Base-by-base conservation (phyloP, 1,284 basidiomycete species). In the Hymenochaete sp. region DNA sequence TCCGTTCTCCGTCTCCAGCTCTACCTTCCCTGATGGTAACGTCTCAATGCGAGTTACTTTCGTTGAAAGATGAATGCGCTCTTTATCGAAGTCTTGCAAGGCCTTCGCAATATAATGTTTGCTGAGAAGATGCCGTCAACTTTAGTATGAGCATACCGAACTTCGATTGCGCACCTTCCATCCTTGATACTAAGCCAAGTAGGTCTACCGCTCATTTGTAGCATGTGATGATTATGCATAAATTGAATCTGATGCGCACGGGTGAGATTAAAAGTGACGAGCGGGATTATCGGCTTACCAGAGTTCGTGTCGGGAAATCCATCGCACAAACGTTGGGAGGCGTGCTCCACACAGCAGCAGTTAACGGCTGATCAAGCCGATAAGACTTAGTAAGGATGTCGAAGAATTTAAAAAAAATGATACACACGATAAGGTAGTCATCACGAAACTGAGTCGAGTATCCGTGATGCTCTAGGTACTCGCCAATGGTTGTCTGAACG, bases 291-390 rank as follows among this genome's bases (percentile, higher is more conserved):
- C 26, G 26, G 52, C 62, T 7, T 49, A 86, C 77, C 55, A 89
- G 62, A 0, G 85, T 88, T 18, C 68, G 67, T 0, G 78, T 83
- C 3, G 85, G 86, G 57, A 90, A 87, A 49, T 83, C 78, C 35
- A 79, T 60, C 5, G 77, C 69, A 47, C 82, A 85, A 52, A 76
- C 75, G 54, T 82, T 77, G 3, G 85, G 80, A 0, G 84, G 80
- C 0, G 82, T 88, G 36, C 78, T 83, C 86, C 86, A 91, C 43
- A 90, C 82, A 2, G 80, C 80, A 1, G 82, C 82, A 14, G 81
- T 85, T 81, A 88, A 84, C 0, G 83, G 83, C n/a, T n/a, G n/a
- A n/a, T n/a, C n/a, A n/a, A n/a, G 37, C 19, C 28, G 26, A n/a
- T n/a, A n/a, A n/a, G n/a, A n/a, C n/a, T n/a, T n/a, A n/a, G n/a